Conservation (phyloP, 176 grass and related monocot species). For the Melocanna baccifera region DNA sequence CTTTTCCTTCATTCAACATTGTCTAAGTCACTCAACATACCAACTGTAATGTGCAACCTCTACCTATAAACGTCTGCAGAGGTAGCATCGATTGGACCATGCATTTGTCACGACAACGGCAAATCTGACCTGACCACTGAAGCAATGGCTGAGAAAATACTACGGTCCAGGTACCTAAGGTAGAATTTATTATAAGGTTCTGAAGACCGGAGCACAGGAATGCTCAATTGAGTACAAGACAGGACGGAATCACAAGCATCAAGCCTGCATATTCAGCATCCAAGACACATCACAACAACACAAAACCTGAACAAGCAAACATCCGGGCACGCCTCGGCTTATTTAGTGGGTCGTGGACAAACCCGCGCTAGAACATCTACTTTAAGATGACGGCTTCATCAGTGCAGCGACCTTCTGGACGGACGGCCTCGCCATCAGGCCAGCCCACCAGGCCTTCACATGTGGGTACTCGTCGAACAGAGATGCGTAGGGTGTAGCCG, state of each 20-base stretch:
- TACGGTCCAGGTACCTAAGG: background rate
- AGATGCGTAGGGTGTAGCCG: slow-evolving; percentile 32
- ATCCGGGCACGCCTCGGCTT: background rate
- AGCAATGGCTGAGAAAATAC: background rate
- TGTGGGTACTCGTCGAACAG: slow-evolving; percentile 44
- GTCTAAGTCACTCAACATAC: background rate
- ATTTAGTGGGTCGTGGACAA: background rate
- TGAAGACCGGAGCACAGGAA: slow-evolving; percentile 28
- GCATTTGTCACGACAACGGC: background rate
- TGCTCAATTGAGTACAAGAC: slow-evolving; percentile 28
- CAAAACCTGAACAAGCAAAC: slow-evolving; percentile 16
- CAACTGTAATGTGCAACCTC: background rate
- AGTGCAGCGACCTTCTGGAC: slow-evolving; percentile 41
- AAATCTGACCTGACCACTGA: background rate
- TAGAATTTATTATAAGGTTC: slow-evolving; percentile 22
- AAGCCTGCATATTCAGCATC: slow-evolving; percentile 10
- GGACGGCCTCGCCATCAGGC: slow-evolving; percentile 41
- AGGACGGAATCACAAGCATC: background rate
- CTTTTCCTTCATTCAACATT: background rate
- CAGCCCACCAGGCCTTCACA: slow-evolving; percentile 69
- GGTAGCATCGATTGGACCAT: background rate
- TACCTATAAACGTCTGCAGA: background rate
- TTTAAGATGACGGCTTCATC: slow-evolving; percentile 40
- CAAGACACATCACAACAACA: background rate
- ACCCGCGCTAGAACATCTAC: background rate